Percentiles rank a stretch among this genome's conserved stretches.
Conservation (phyloP, 345 rosid species). For the Trapa bicornis region DNA sequence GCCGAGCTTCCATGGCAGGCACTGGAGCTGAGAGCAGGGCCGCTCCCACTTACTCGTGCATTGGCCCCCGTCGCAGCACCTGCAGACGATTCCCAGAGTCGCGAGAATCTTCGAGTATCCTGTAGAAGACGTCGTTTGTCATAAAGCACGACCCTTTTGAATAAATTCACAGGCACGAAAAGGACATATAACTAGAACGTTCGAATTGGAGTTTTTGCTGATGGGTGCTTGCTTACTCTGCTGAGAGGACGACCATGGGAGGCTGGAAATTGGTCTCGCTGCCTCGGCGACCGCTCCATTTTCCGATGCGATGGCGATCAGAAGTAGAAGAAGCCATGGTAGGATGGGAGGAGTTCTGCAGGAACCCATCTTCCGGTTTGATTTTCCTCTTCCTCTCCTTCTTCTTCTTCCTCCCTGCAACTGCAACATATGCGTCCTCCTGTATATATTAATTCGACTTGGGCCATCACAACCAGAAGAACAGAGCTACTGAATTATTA, state of each 20-base stretch:
- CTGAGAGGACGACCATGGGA: slow-evolving; percentile 10
- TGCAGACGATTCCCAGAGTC: slow-evolving; percentile 46
- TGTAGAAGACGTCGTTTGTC: slow-evolving; percentile 1
- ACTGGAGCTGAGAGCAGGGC: slow-evolving; percentile 38
- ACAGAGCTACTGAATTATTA: too few species aligned
- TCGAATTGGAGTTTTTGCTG: too few species aligned
- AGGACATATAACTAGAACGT: background rate
- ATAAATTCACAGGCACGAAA: too few species aligned
- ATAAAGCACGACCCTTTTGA: too few species aligned
- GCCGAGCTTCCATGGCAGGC: slow-evolving; percentile 43
- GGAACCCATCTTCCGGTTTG: slow-evolving; percentile 9
- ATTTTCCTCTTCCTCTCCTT: too few species aligned
- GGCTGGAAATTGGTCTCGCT: slow-evolving; percentile 26
- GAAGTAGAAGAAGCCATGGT: slow-evolving; percentile 17
- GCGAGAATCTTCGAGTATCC: slow-evolving; percentile 27
- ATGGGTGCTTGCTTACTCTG: slow-evolving; percentile 10
- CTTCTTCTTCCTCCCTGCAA: background rate
- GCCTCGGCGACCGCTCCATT: slow-evolving; percentile 11
- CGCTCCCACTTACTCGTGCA: slow-evolving; percentile 34
- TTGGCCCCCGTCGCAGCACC: slow-evolving; percentile 41
- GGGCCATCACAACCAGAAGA: too few species aligned
- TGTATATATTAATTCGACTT: background rate
- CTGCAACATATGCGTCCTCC: background rate
- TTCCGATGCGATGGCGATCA: slow-evolving; percentile 6
- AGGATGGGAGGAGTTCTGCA: slow-evolving; percentile 16